phyloP scores from a whole-genome alignment of 2,329 filamentous ascomycete species.

The Pseudomassariella vexata region DNA sequence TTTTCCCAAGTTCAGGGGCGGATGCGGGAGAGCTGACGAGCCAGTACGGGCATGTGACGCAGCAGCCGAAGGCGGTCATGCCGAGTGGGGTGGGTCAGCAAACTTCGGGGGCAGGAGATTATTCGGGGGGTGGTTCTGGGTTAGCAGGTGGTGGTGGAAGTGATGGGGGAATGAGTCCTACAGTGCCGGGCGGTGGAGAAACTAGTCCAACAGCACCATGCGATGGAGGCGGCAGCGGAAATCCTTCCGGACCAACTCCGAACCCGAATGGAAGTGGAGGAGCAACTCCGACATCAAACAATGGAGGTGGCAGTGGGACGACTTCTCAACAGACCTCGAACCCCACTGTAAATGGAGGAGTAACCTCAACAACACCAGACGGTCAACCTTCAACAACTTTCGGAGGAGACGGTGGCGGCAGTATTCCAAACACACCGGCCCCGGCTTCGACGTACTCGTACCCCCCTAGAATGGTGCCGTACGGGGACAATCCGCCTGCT shows the following conservation, averaged over 20 bases:
- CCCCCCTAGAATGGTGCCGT: slow-evolving; percentile 19
- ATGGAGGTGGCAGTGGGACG: slow-evolving; percentile 1
- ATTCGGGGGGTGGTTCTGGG: slow-evolving; percentile 7
- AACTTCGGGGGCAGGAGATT: no score
- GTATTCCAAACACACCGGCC: slow-evolving; percentile 1
- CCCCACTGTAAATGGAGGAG: slow-evolving; percentile 3
- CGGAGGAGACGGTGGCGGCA: not conserved
- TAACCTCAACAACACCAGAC: not conserved
- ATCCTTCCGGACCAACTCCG: slow-evolving; percentile 2
- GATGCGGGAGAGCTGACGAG: slow-evolving; percentile 14
- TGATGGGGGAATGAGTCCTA: slow-evolving; percentile 3
- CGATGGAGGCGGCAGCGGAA: not conserved
- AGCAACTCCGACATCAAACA: slow-evolving; percentile 1
- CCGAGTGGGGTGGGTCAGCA: slow-evolving; percentile 12
- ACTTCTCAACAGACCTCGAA: slow-evolving; percentile 1
- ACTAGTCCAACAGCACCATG: slow-evolving; percentile 3
- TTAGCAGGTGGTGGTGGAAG: slow-evolving; percentile 6
- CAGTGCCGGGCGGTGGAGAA: slow-evolving; percentile 2
- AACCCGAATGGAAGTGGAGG: slow-evolving; percentile 5
- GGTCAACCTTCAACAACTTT: no score
- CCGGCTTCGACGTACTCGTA: slow-evolving; percentile 13
- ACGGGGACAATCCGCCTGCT: slow-evolving; percentile 14
- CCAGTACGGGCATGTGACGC: slow-evolving; percentile 14
- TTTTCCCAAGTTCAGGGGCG: slow-evolving; percentile 16
- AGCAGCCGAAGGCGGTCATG: slow-evolving; percentile 16